phyloP scores from a whole-genome alignment of 108 stramenopile genomes.

The Nitzschia palea region DNA sequence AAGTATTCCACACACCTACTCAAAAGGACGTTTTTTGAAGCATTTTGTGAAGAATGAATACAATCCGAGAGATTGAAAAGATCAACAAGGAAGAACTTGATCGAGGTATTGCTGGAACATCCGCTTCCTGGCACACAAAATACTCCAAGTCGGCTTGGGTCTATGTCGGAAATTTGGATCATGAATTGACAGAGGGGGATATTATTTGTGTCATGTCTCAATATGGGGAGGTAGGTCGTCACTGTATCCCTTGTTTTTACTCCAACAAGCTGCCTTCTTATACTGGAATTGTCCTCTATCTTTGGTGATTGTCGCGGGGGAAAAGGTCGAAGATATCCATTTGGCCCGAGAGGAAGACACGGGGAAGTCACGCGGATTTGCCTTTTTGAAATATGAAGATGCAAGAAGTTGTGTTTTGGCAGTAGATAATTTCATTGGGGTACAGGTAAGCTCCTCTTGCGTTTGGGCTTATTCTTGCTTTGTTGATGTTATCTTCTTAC shows the following conservation, averaged over 20 bases:
- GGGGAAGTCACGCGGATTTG: slow-evolving; percentile 90
- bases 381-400: slow-evolving; percentile 93
- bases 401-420: slow-evolving; percentile 92
- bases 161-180: slow-evolving; percentile 89
- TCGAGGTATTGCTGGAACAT: slow-evolving; percentile 78
- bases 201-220: slow-evolving; percentile 93
- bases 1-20: too few species aligned
- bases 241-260: too few species aligned
- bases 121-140: slow-evolving; percentile 96
- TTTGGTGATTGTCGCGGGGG: too few species aligned
- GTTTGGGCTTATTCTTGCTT: neutral
- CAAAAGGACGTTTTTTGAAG: too few species aligned
- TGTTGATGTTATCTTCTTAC: neutral
- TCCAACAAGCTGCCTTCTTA: too few species aligned
- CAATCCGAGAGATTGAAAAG: slow-evolving; percentile 82
- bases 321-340: slow-evolving; percentile 91
- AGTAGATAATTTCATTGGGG: slow-evolving; percentile 96
- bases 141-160: slow-evolving; percentile 95
- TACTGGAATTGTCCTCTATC: too few species aligned
- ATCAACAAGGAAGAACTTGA: slow-evolving; percentile 92
- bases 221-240: slow-evolving; percentile 74
- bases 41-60: slow-evolving; percentile 85
- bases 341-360: slow-evolving; percentile 93
- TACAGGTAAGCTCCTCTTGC: slow-evolving; percentile 27
- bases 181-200: slow-evolving; percentile 93